These are phyloP conservation scores for Mycena galopus DNA, from an alignment of 768 basidiomycete genomes.

Conservation along the genomic window DNA sequence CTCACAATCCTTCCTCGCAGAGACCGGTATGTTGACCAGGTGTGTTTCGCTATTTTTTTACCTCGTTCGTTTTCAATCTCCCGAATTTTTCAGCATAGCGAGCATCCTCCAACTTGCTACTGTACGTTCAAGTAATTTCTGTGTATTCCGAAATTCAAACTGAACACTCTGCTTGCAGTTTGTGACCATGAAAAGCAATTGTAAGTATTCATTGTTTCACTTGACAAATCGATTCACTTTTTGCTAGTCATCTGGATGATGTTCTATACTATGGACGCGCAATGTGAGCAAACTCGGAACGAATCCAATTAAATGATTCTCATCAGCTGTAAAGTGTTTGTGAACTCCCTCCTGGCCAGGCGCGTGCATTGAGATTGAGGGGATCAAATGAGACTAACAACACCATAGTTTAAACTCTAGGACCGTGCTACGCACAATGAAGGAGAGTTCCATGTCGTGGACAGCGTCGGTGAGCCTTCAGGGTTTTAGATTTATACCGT, in stretches of 20 bases:
- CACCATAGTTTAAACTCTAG: too few species aligned
- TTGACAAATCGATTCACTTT: background rate
- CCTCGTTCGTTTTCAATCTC: background rate
- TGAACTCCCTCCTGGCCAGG: conserved; percentile 5
- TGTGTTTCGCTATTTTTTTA: background rate
- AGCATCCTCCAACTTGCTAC: background rate
- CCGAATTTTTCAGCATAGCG: background rate
- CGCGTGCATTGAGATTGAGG: background rate
- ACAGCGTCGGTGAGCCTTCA: too few species aligned
- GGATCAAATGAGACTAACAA: too few species aligned
- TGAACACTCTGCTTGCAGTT: background rate
- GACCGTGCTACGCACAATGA: too few species aligned
- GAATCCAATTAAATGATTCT: background rate
- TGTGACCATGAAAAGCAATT: background rate
- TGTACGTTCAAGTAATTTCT: background rate
- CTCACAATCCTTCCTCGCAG: background rate
- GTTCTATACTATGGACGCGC: background rate
- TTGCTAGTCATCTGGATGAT: background rate
- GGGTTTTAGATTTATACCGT: too few species aligned
- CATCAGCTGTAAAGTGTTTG: background rate
- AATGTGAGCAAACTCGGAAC: background rate
- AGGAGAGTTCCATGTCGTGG: too few species aligned
- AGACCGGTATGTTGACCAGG: conserved; percentile 6
- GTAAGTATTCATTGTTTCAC: background rate
- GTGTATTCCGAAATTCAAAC: background rate